phyloP scores from a whole-genome alignment of 2,329 filamentous ascomycete species.

The Microdochium trichocladiopsis region DNA sequence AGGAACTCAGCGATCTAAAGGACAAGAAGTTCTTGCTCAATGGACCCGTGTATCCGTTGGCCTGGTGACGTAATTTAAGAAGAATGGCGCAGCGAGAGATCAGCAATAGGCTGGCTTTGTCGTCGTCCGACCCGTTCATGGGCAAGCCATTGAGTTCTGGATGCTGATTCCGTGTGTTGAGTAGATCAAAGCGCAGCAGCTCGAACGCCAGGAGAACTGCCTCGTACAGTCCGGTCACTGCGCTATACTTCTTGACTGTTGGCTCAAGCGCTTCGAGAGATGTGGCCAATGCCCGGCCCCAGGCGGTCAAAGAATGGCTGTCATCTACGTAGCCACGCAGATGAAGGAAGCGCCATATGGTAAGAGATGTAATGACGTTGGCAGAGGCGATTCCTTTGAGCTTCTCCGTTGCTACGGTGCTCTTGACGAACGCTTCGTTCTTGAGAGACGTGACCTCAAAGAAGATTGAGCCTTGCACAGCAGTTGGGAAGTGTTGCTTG shows the following conservation, averaged over 20 bases:
- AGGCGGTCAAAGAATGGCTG: constrained; percentile 71
- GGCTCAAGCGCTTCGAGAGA: constrained; percentile 58
- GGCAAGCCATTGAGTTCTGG: constrained; percentile 48
- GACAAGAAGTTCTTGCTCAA: constrained; percentile 83
- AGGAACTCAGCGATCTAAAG: constrained; percentile 76
- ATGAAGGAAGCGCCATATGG: constrained; percentile 84
- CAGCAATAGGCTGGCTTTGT: constrained; percentile 71
- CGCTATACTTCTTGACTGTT: constrained; percentile 34
- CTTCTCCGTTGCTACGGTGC: constrained; percentile 56
- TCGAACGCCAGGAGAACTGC: constrained; percentile 79
- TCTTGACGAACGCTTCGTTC: constrained; percentile 61
- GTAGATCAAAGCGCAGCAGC: constrained; percentile 68
- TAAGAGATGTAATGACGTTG: constrained; percentile 65
- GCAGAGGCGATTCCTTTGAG: constrained; percentile 52
- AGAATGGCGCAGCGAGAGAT: constrained; percentile 83
- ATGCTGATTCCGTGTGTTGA: constrained; percentile 61
- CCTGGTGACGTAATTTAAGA: constrained; percentile 72
- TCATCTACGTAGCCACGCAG: constrained; percentile 78
- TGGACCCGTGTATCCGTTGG: constrained; percentile 89
- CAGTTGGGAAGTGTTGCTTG: constrained; percentile 38
- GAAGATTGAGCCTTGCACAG: constrained; percentile 36
- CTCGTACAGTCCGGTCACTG: constrained; percentile 57
- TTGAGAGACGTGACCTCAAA: constrained; percentile 63
- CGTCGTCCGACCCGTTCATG: constrained; percentile 55
- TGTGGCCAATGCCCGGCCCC: constrained; percentile 73